A percentile compares a stretch with the other conserved stretches of the same genome.
Conservation (phyloP, 2,329 filamentous ascomycete genomes). For the Chaetomiaceae sp. region DNA sequence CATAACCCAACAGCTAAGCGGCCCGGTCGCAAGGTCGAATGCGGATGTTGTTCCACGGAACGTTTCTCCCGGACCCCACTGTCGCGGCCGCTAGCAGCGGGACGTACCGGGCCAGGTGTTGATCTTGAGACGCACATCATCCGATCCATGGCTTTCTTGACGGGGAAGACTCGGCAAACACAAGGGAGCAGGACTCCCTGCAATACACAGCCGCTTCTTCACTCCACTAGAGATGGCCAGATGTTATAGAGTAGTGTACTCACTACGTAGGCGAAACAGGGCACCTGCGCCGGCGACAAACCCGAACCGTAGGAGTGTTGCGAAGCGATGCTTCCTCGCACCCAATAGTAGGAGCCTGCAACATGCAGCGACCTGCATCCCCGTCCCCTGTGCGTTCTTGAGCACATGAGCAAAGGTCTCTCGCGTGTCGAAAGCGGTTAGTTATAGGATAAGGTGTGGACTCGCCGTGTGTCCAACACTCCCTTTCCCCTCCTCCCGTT, state of each 20-base stretch:
- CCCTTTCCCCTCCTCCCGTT: background rate
- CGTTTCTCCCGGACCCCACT: background rate
- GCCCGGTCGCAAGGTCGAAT: background rate
- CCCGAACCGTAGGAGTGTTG: background rate
- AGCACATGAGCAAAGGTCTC: background rate
- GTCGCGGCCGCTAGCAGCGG: constrained; percentile 11
- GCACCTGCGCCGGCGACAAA: background rate
- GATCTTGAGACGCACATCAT: constrained; percentile 16
- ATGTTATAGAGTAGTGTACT: background rate
- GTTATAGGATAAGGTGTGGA: background rate
- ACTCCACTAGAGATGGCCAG: background rate
- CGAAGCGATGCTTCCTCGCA: background rate
- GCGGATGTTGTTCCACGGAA: constrained; percentile 1
- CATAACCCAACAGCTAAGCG: background rate
- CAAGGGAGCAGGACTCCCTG: background rate
- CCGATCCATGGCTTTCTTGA: background rate
- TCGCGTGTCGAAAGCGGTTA: background rate
- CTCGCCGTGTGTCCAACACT: background rate
- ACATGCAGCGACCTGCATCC: constrained; percentile 15
- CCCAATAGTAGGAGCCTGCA: constrained; percentile 11
- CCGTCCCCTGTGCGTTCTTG: constrained; percentile 16
- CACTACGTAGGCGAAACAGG: background rate
- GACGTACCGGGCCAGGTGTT: constrained; percentile 23
- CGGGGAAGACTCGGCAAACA: background rate
- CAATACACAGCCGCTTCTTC: background rate